Evolutionary conservation across 1,284 basidiomycete species (phyloP).

Genomic region (Sanghuangporus weigelae): DNA sequence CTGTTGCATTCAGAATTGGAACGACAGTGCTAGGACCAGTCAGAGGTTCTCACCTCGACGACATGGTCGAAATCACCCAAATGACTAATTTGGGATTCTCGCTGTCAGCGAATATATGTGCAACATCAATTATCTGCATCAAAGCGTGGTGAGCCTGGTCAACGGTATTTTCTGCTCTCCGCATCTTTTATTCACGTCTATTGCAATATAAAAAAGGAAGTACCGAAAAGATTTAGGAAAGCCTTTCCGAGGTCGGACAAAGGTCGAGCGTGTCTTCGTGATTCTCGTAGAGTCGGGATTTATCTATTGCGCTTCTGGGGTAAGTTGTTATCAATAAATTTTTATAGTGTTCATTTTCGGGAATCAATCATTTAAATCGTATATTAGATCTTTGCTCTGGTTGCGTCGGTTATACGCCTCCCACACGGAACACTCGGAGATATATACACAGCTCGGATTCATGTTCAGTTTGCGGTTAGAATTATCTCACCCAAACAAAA

Average conservation of each 20-base stretch:
- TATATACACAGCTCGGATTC: not conserved
- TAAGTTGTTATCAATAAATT: not conserved
- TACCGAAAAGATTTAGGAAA: not conserved
- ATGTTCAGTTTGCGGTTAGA: constrained; percentile 1
- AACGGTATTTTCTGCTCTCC: not conserved
- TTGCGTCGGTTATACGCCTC: not conserved
- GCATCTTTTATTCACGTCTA: not conserved
- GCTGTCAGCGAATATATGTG: not conserved
- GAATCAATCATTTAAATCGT: not conserved
- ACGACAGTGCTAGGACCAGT: not conserved
- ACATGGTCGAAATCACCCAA: not conserved
- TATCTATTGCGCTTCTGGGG: constrained; percentile 1
- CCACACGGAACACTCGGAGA: not conserved
- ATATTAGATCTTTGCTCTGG: not conserved
- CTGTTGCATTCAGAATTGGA: not conserved
- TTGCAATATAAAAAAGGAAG: not conserved
- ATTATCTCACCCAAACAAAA: not conserved
- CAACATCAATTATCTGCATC: not conserved
- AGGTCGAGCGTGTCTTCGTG: not conserved
- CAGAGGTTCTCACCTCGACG: not conserved
- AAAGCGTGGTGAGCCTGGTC: not conserved
- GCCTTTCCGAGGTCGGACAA: not conserved
- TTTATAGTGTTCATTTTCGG: not conserved
- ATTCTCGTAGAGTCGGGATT: not conserved
- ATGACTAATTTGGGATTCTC: not conserved